Percentiles rank a stretch among this genome's conserved stretches.
phyloP scores from a whole-genome alignment of 192 early-diverging fungal genomes.

The Gorgonomyces haynaldii region DNA sequence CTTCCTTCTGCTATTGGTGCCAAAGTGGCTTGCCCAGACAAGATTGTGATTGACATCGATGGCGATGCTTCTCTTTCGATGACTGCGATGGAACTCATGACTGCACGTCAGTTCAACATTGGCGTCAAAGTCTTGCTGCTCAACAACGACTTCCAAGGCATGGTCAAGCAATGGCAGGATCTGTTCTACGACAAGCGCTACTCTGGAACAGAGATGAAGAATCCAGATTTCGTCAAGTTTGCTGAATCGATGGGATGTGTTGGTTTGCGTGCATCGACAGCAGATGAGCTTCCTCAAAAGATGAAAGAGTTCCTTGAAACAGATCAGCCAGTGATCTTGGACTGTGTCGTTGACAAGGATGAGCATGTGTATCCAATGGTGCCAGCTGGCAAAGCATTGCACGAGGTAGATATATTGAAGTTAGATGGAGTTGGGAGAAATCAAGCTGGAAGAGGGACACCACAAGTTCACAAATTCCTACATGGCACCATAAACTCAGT shows the following conservation, averaged over 20 bases:
- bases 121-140: conserved; percentile 91
- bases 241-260: conserved; percentile 85
- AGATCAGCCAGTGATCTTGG: conserved; percentile 79
- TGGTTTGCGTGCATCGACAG: conserved; percentile 72
- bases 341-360: conserved; percentile 78
- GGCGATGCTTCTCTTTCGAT: conserved; percentile 98
- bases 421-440: conserved; percentile 39
- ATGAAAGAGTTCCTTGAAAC: conserved; percentile 85
- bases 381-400: conserved; percentile 81
- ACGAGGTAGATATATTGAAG: too few relatives aligned
- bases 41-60: conserved; percentile 96
- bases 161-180: conserved; percentile 78
- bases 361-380: conserved; percentile 98
- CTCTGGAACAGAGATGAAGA: conserved; percentile 85
- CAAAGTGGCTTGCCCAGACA: conserved; percentile 85
- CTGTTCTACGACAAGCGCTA: conserved; percentile 97
- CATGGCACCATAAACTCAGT: conserved; percentile 26
- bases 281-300: conserved; percentile 69
- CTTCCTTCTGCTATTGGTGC: conserved; percentile 93
- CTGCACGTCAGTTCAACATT: conserved; percentile 94
- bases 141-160: conserved; percentile 99
- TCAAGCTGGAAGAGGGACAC: conserved; percentile 28
- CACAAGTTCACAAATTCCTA: conserved; percentile 37
- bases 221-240: conserved; percentile 97
- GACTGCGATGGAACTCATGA: conserved; percentile 97